Base-by-base conservation (phyloP, 768 basidiomycete species). In the Kwoniella bestiolae region DNA sequence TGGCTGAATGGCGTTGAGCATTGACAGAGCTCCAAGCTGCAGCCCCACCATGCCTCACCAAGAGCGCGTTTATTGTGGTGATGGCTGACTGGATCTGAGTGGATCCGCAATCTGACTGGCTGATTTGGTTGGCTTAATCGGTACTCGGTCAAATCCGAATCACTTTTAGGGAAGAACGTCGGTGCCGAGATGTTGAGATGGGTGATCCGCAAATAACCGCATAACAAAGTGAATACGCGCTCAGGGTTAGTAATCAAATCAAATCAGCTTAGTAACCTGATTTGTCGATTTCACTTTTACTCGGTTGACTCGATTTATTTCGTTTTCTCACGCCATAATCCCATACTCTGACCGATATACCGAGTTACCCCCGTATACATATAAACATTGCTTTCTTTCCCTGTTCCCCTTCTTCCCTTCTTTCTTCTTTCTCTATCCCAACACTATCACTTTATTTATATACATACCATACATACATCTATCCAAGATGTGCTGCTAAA, bases 401-500 rank as follows among this genome's bases (percentile, higher is more conserved):
- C 45, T n/a, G n/a, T 14, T 14, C 29, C 46, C 63, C 55, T 32
- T 41, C 45, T 53, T 55, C 52, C 44, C 35, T 61, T 52, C 29
- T 53, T 53, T 47, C 61, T 63, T 47, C 31, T 29, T 55, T 45
- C 38, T 34, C 2, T 55, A 25, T 9, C 18, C 9, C 51, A 38
- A 44, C 34, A 49, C 52, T 55, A 41, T 46, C 45, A 55, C 23
- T 25, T 44, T 14, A 23, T 41, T 46, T 29, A 38, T 16, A n/a
- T 53, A 21, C 34, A 12, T 47, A 28, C 38, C 23, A 35, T 32
- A 28, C 25, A 44, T 35, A 63, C 41, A 31, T 55, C 23, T 52
- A 63, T 32, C 32, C 50, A 47, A 52, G 51, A 63, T 63, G 61
- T 63, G 61, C 50, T 52, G 34, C 61, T 63, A 63, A 63, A 45